These are phyloP conservation scores for Neurospora sp. DNA, from an alignment of 495 filamentous ascomycete species.

Conservation along the genomic window DNA sequence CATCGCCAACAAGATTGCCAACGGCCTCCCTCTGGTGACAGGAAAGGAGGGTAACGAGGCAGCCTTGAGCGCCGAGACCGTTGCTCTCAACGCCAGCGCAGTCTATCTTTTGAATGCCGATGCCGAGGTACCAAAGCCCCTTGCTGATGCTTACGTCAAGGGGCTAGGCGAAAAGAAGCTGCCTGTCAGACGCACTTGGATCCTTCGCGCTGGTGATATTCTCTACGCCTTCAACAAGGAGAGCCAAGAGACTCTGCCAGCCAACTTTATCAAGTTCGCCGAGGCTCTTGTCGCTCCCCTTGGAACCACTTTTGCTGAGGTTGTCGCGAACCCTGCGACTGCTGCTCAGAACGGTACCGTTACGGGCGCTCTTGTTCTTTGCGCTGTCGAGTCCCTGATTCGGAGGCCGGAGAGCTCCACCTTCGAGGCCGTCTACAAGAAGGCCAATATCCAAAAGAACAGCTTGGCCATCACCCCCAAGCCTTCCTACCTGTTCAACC, in stretches of 20 bases:
- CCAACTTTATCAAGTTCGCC: slow-evolving; percentile 42
- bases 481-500: slow-evolving; percentile 75
- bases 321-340: slow-evolving; percentile 60
- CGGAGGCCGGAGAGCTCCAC: slow-evolving; percentile 32
- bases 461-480: slow-evolving; percentile 59
- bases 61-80: slow-evolving; percentile 64
- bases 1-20: slow-evolving; percentile 54
- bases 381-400: slow-evolving; percentile 47
- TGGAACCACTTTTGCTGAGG: slow-evolving; percentile 66
- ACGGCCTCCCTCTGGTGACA: slow-evolving; percentile 51
- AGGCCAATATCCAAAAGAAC: slow-evolving; percentile 49
- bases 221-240: slow-evolving; percentile 47
- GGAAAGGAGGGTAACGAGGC: slow-evolving; percentile 80
- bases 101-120: slow-evolving; percentile 47
- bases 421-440: slow-evolving; percentile 40
- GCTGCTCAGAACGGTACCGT: slow-evolving; percentile 70
- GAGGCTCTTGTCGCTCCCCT: slow-evolving; percentile 55
- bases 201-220: slow-evolving; percentile 60
- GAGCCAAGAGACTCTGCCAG: slow-evolving; percentile 28
- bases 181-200: slow-evolving; percentile 71
- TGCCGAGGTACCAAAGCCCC: slow-evolving; percentile 48
- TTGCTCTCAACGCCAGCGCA: slow-evolving; percentile 54
- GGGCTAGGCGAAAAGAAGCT: slow-evolving; percentile 77
- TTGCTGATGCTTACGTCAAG: slow-evolving; percentile 64
- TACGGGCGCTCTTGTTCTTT: slow-evolving; percentile 60